Conservation (phyloP, 164 flowering plant species). For the Liquidambar formosana region DNA sequence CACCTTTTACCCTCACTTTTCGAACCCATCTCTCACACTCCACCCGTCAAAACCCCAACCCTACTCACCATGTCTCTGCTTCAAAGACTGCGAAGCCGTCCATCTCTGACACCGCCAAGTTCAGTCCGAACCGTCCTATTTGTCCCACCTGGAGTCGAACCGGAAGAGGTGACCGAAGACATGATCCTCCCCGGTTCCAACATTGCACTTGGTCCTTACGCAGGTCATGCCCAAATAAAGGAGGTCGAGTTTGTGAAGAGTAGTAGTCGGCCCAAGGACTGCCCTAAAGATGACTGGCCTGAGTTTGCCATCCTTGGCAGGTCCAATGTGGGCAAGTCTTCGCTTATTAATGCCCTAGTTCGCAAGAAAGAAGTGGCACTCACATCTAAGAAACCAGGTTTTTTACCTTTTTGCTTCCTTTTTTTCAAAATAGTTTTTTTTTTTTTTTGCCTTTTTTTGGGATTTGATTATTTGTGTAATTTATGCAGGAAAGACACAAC, state of each 20-base stretch:
- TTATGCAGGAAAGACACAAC: constrained; percentile 91
- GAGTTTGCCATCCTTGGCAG: constrained; percentile 92
- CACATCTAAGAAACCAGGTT: constrained; percentile 96
- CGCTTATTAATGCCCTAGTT: constrained; percentile 79
- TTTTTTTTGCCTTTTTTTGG: constrained; percentile 4
- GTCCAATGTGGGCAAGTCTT: constrained; percentile 94
- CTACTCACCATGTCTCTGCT: constrained; percentile 24
- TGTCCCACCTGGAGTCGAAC: constrained; percentile 82
- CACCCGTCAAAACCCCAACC: constrained; percentile 19
- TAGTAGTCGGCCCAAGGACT: constrained; percentile 67
- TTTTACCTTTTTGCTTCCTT: not conserved
- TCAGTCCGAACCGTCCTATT: constrained; percentile 51
- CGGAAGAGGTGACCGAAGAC: constrained; percentile 60
- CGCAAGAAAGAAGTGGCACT: constrained; percentile 86
- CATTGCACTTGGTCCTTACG: constrained; percentile 86
- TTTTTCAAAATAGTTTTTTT: not conserved
- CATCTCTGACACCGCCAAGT: constrained; percentile 32
- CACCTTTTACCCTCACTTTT: constrained; percentile 18
- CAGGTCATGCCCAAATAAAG: constrained; percentile 84
- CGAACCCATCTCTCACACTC: constrained; percentile 22
- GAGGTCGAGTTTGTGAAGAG: constrained; percentile 87
- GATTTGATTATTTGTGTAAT: not conserved
- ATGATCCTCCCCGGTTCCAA: constrained; percentile 91
- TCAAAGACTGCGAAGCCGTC: constrained; percentile 28
- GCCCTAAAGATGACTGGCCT: constrained; percentile 73